These are phyloP conservation scores for Lentinula sp. DNA, from an alignment of 768 basidiomycete species.

Conservation along the genomic window DNA sequence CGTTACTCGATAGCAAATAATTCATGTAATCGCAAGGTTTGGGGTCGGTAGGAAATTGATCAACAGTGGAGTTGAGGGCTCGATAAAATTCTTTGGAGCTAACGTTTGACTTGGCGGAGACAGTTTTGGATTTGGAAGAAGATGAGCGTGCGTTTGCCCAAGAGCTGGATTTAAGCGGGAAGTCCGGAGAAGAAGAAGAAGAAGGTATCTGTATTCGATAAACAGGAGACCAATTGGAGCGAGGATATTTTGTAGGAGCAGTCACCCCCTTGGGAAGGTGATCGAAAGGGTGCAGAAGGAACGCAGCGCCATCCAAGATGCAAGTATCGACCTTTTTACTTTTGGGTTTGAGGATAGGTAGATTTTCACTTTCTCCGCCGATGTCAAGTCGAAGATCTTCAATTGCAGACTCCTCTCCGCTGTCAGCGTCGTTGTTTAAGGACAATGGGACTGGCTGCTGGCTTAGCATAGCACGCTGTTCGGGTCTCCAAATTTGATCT, in stretches of 20 bases:
- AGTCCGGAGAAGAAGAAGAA: neutral
- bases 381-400: neutral
- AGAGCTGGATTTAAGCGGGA: neutral
- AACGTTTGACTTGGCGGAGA: neutral
- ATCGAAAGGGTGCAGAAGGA: neutral
- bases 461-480: neutral
- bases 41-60: neutral
- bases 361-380: neutral
- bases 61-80: neutral
- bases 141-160: neutral
- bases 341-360: neutral
- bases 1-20: neutral
- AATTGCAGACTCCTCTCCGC: neutral
- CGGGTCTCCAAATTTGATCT: neutral
- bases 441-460: neutral
- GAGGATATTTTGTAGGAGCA: neutral
- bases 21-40: constrained; percentile 2
- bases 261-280: neutral
- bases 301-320: neutral
- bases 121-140: neutral
- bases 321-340: neutral
- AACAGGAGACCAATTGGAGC: neutral
- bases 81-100: neutral
- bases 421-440: neutral
- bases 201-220: neutral